Evolutionary conservation across 2,329 filamentous ascomycete genomes (phyloP), one percentile per base, ranked within the genome.

Genomic region (Cladosporium sp.): DNA sequence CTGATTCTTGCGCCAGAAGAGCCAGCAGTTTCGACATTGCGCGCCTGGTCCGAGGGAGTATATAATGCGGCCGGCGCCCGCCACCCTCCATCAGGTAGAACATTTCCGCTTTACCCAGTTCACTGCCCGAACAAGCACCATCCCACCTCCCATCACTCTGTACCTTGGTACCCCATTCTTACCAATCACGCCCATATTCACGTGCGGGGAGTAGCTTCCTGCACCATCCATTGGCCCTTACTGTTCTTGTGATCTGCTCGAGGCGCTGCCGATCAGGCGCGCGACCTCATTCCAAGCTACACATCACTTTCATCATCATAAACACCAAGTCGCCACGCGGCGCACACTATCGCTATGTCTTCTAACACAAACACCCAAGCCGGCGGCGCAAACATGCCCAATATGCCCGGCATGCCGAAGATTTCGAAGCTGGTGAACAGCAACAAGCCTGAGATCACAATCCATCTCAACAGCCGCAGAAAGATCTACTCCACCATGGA

Each of bases 401-500:
- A 30, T 30, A 56, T 49, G 54, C 54, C 54, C 34, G 36, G 36
- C 9, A 38, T 59, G 20, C 39, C 38, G 5, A 68, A 61, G 45
- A 57, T 70, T 51, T 62, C 67, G 40, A 63, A 61, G 51, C 63
- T 69, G 14, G 64, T 65, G 51, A 61, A 67, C 12, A 51, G 40
- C 28, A 36, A 65, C 4, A 74, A 75, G 60, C 75, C 76, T 17
- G 68, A 70, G 40, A 74, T 80, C 60, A 74, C 73, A 25, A 78
- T 81, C 65, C 62, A 70, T 15, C 69, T 80, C 36, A 66, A 73
- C 30, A 69, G 69, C 55, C 62, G 65, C 25, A 66, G 72, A 57
- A 76, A 71, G 19, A 76, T 78, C 36, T 85, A 80, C 66, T 84
- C 83, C 2, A 85, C 82, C 7, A 74, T 81, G 65, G 84, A 86